Conservation (phyloP, 163 green algal genomes). For the Botryococcus braunii region DNA sequence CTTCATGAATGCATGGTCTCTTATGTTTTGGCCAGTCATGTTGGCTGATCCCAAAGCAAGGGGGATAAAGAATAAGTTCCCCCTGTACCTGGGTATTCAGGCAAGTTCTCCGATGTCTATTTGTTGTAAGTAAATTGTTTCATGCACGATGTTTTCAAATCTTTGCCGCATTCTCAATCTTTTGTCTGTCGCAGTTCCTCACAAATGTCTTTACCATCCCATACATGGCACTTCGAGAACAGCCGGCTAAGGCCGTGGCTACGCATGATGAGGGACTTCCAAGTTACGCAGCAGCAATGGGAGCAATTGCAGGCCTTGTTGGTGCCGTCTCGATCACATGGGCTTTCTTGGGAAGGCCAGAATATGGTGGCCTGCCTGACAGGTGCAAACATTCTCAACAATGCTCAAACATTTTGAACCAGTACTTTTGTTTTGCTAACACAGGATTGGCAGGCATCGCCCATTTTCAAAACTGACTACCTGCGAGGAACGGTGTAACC, state of each 20-base stretch:
- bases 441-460: too few species aligned
- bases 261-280: conserved; percentile 24
- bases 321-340: conserved; percentile 62
- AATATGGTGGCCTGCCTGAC: conserved; percentile 57
- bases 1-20: conserved; percentile 61
- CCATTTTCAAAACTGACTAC: too few species aligned
- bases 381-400: too few species aligned
- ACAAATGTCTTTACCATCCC: conserved; percentile 79
- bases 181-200: conserved; percentile 40
- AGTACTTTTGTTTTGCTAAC: too few species aligned
- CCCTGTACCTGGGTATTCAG: conserved; percentile 59
- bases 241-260: conserved; percentile 7
- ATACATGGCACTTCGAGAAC: conserved; percentile 72
- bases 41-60: conserved; percentile 45
- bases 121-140: too few species aligned
- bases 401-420: too few species aligned
- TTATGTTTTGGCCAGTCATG: conserved; percentile 74
- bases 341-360: conserved; percentile 48
- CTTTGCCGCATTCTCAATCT: too few species aligned
- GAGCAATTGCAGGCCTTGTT: conserved; percentile 30
- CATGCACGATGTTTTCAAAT: too few species aligned
- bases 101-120: conserved; percentile 7
- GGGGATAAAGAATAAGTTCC: conserved; percentile 40
- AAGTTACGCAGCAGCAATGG: conserved; percentile 37
- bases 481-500: too few species aligned